Base-by-base conservation (phyloP, 2,329 filamentous ascomycete species). In the Exophiala calicioides region DNA sequence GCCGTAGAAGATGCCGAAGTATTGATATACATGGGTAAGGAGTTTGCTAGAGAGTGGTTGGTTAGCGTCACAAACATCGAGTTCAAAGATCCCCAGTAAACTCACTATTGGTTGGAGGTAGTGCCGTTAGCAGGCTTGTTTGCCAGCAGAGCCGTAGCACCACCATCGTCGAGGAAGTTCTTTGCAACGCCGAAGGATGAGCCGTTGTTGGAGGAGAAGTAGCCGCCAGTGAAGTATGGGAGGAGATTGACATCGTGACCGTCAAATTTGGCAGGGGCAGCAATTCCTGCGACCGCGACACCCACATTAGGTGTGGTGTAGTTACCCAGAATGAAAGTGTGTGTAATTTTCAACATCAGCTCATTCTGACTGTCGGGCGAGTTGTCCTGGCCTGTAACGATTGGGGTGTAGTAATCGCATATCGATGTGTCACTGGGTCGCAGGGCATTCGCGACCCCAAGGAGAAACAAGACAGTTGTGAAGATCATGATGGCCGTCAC, bases 291-390 rank as follows among this genome's bases (percentile, higher is more conserved):
- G 3, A 82, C 78, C 2, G 53, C 61, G 55, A 80, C 62, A 42
- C 72, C 72, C 19, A 76, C 71, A 52, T 79, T 80, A 45, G 77
- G 75, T 56, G 63, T 63, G 5, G 76, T 79, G 60, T 80, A 81
- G 63, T 81, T 81, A n/a, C 81, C 80, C 55, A 82, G 80, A 51
- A 83, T 78, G 15, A 76, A 81, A 5, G 79, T 82, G 65, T 83
- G 83, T 58, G 84, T 79, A 3, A 84, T 62, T 1, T 79, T 66
- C 2, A 74, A 79, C 58, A 84, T 57, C 2, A 83, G 67, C 1
- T 71, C 75, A 43, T 71, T 65, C 62, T 84, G 80, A 61, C 81
- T 82, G 21, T 68, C 72, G 13, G 77, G 76, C 27, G 75, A 82
- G 68, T 82, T 83, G 29, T 79, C 69, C 62, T 71, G 77, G 43